Evolutionary conservation across 2,329 filamentous ascomycete species (phyloP).

Genomic region (Alternaria conjuncta): DNA sequence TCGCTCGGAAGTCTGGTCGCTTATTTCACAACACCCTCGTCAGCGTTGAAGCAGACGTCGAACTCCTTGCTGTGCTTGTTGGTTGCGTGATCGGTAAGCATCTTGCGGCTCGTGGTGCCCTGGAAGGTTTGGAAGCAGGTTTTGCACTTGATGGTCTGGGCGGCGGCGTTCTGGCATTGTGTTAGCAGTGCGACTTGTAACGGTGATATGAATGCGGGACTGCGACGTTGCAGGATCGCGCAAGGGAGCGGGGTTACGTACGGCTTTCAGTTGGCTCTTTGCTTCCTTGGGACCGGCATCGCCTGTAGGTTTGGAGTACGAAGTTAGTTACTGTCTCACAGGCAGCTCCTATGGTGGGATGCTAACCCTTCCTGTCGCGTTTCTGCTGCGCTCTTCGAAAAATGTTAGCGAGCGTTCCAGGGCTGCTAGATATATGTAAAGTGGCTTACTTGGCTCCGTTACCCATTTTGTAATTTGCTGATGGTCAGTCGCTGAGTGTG

Average conservation of each 20-base stretch:
- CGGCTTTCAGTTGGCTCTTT: constrained; percentile 29
- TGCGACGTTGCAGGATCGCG: not conserved
- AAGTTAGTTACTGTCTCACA: not conserved
- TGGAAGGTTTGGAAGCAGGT: constrained; percentile 81
- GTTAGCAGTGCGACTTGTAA: constrained; percentile 3
- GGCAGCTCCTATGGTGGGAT: constrained; percentile 38
- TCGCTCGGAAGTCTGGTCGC: not conserved
- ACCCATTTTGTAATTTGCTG: constrained; percentile 38
- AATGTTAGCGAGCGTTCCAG: constrained; percentile 21
- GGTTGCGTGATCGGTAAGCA: constrained; percentile 72
- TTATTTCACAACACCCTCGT: constrained; percentile 42
- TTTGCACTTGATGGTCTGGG: constrained; percentile 78
- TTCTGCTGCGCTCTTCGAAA: constrained; percentile 46
- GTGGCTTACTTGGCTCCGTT: constrained; percentile 46
- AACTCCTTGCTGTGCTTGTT: constrained; percentile 80
- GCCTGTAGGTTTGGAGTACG: not conserved
- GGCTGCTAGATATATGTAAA: too few relatives aligned
- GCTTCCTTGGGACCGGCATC: constrained; percentile 1
- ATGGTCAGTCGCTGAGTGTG: constrained; percentile 23
- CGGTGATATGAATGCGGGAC: not conserved
- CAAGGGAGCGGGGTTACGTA: constrained; percentile 17
- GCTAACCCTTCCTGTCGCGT: constrained; percentile 42
- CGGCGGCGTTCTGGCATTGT: constrained; percentile 67
- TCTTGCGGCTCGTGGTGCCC: constrained; percentile 75
- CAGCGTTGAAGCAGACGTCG: constrained; percentile 68